Conservation (phyloP, 1,284 basidiomycete species). For the Rhodotorula mucilaginosa region DNA sequence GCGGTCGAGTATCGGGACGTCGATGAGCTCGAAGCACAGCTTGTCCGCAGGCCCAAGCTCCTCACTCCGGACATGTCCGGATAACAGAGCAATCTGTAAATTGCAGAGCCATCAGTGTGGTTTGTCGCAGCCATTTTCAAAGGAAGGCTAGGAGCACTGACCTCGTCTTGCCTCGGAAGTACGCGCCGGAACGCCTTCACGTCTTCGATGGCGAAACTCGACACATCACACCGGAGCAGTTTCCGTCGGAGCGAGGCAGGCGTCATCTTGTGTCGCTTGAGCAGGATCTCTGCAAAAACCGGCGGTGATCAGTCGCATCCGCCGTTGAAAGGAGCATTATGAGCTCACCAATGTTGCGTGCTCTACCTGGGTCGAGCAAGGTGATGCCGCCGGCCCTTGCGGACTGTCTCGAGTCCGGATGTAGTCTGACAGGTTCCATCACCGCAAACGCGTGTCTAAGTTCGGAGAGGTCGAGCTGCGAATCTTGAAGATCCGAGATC, state of each 20-base stretch:
- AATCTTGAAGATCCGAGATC: constrained; percentile 48
- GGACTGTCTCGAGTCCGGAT: too few relatives aligned
- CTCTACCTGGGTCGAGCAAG: too few relatives aligned
- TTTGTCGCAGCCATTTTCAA: not conserved
- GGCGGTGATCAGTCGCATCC: not conserved
- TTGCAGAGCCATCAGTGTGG: not conserved
- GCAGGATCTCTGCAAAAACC: not conserved
- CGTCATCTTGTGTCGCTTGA: not conserved
- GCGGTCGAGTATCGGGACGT: constrained; percentile 68
- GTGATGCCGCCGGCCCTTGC: too few relatives aligned
- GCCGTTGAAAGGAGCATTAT: not conserved
- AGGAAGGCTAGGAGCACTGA: constrained; percentile 42
- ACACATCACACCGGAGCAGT: constrained; percentile 6
- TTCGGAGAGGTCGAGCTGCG: constrained; percentile 64
- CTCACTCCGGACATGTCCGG: constrained; percentile 56
- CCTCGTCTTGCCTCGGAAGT: constrained; percentile 74
- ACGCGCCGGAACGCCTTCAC: constrained; percentile 69
- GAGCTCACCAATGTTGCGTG: too few relatives aligned
- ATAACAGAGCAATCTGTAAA: constrained; percentile 61
- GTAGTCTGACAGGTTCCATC: constrained; percentile 30
- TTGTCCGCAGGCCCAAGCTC: constrained; percentile 65
- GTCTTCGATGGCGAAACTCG: constrained; percentile 64
- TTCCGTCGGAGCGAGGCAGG: not conserved
- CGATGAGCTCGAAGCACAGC: constrained; percentile 69
- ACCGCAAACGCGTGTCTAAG: constrained; percentile 55